Percentiles rank a stretch among this genome's conserved stretches.
Conservation (phyloP, 208 protist species). For the Trypanosoma boissoni region DNA sequence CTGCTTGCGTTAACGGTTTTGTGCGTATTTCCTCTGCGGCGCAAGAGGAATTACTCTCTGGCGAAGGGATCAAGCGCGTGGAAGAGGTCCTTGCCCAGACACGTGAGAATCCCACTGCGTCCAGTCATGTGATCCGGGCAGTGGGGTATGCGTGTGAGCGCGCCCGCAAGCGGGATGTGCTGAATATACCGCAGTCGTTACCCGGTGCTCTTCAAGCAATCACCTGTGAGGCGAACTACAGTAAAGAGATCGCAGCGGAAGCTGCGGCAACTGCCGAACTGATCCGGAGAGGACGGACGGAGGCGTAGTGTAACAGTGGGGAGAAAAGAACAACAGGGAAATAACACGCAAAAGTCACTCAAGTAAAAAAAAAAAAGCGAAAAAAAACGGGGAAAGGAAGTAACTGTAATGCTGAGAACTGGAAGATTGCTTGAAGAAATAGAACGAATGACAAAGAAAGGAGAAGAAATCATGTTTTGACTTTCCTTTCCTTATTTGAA, state of each 20-base stretch:
- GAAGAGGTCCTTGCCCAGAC: constrained; percentile 23
- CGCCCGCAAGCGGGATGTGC: constrained; percentile 7
- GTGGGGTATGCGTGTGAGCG: constrained; percentile 38
- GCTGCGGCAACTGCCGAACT: constrained; percentile 13
- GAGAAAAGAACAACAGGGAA: too few species aligned
- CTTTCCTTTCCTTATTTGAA: too few species aligned
- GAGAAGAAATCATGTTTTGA: neutral
- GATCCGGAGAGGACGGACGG: constrained; percentile 7
- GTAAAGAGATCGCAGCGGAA: constrained; percentile 13
- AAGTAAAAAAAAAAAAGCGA: neutral
- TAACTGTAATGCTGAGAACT: too few species aligned
- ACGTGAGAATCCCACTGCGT: constrained; percentile 24
- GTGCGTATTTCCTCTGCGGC: constrained; percentile 34
- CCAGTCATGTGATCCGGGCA: constrained; percentile 45
- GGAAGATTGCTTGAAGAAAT: neutral
- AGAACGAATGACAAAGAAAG: neutral
- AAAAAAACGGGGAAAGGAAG: neutral
- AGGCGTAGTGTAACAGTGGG: too few species aligned
- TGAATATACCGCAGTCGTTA: constrained; percentile 8
- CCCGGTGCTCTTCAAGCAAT: constrained; percentile 10
- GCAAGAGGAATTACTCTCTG: constrained; percentile 39
- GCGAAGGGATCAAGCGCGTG: constrained; percentile 22
- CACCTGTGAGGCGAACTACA: constrained; percentile 4
- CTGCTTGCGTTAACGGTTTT: constrained; percentile 48
- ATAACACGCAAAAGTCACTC: neutral